Base-by-base conservation (phyloP, 139 green algal species). In the Pleodorina starrii region DNA sequence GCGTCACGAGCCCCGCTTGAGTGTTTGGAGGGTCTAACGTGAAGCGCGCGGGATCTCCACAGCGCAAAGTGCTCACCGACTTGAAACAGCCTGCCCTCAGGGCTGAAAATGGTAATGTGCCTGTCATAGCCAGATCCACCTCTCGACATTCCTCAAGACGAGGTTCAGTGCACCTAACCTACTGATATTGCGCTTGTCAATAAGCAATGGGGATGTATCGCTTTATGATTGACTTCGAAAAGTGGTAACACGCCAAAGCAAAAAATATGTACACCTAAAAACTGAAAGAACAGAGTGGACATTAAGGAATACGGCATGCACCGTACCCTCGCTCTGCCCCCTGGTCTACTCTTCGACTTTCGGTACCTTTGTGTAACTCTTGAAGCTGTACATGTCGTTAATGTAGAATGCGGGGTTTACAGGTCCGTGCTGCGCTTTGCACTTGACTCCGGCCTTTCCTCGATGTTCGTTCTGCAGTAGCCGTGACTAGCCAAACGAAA, bases 41-140 rank as follows among this genome's bases (percentile, higher is more conserved):
- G 68, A 86, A 63, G 42, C 60, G 81, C 60, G 81, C 42, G 63
- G 32, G 63, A 68, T 79, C 66, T 46, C 51, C n/a, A 50, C 9
- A 32, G 19, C 17, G 19, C 17, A 5, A 23, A 50, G 16, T 0
- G 79, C 94, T 91, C 85, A 97, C 95, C 97, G 42, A 99, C 97
- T 98, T 99, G 97, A 85, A 98, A 99, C 0, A 99, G 93, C 27
- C 96, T 88, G 11, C 97, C 97, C 80, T 99, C 97, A 5, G 97
- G 97, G 57, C 94, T 98, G 90, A 99, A 99, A 91, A 99, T 98
- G 40, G 97, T 99, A 88, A 99, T 99, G 84, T 99, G 96, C 21
- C 97, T 89, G 84, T 99, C 97, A 91, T 98, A 99, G 9, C 97
- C 97, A 25, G 89, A 89, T 19, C 93, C 93, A 10, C 96, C 96